Evolutionary conservation across 2,329 filamentous ascomycete genomes (phyloP), one percentile per base, ranked within the genome.

Genomic region (Blastomyces silverae): DNA sequence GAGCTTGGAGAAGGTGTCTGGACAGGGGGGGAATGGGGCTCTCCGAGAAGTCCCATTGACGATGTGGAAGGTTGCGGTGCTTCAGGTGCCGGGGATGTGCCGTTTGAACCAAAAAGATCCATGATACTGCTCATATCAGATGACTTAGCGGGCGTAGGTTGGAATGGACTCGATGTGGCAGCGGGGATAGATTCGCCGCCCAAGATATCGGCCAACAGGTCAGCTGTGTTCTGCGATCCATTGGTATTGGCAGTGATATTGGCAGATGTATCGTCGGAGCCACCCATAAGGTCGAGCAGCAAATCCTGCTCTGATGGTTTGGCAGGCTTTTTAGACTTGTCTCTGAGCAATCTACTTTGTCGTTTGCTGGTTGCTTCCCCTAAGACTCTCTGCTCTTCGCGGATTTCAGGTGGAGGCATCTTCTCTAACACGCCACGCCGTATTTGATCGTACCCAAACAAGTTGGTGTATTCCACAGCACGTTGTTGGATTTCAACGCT

Each of bases 321-420:
- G 67, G 88, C 83, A 37, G 87, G 84, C 72, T 85, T 85, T 78
- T 89, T 92, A 65, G 88, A 86, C 75, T 88, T 90, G 70, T 91
- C 86, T 74, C 89, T 91, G 61, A 82, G 74, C n/a, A 84, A 74
- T 66, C 86, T 83, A 60, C 85, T 79, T 70, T 80, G 81, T 73
- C 88, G 87, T 75, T 85, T 88, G 31, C 13, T 61, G 71, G 88
- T 85, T 0, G 91, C 88, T 72, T 93, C 89, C 55, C 92, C 92
- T 22, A 99, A 82, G 2, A 97, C 92, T 66, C 93, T 85, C 64
- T 94, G 93, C 75, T 96, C 91, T 75, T 99, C 94, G 69, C 93
- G 91, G 73, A 99, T 97, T 76, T 97, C 93, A 10, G 94, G 94
- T 1, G 94, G 86, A 8, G 94, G 94, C 95, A 99, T 99, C 76